These are phyloP conservation scores for Pseudogymnoascus destructans DNA, from an alignment of 2,329 filamentous ascomycete species.

Conservation along the genomic window DNA sequence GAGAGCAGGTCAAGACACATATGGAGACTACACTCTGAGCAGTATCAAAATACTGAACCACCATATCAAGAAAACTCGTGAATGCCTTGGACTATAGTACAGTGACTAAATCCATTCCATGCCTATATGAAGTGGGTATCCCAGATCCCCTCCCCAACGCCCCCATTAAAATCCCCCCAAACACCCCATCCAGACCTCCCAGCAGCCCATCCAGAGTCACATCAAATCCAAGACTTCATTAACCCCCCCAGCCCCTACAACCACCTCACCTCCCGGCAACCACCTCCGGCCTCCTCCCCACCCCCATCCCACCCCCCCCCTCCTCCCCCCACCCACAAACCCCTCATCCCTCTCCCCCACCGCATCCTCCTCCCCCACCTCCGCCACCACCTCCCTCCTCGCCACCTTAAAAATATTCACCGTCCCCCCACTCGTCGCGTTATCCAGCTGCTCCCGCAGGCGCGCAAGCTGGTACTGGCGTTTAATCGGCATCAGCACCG, in stretches of 20 bases:
- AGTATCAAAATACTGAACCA: background rate
- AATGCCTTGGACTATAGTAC: background rate
- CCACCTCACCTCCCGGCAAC: background rate
- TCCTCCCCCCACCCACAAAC: background rate
- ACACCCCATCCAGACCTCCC: background rate
- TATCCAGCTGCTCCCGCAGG: slow-evolving; percentile 51
- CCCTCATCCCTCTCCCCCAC: background rate
- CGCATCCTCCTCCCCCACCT: slow-evolving; percentile 6
- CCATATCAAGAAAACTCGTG: background rate
- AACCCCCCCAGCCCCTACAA: background rate
- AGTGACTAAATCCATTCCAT: background rate
- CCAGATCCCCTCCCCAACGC: background rate
- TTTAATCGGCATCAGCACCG: slow-evolving; percentile 46
- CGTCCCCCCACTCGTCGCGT: slow-evolving; percentile 51
- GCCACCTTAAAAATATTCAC: slow-evolving; percentile 48
- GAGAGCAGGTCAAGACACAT: background rate
- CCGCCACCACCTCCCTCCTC: slow-evolving; percentile 29
- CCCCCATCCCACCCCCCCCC: background rate
- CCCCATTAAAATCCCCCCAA: background rate
- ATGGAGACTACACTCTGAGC: background rate
- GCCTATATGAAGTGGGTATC: background rate
- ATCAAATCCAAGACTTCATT: background rate
- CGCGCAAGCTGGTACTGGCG: slow-evolving; percentile 50
- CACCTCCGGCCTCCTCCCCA: background rate
- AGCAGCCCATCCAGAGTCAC: background rate